Base-by-base conservation (phyloP, 2,329 filamentous ascomycete genomes). In the Biscogniauxia marginata region DNA sequence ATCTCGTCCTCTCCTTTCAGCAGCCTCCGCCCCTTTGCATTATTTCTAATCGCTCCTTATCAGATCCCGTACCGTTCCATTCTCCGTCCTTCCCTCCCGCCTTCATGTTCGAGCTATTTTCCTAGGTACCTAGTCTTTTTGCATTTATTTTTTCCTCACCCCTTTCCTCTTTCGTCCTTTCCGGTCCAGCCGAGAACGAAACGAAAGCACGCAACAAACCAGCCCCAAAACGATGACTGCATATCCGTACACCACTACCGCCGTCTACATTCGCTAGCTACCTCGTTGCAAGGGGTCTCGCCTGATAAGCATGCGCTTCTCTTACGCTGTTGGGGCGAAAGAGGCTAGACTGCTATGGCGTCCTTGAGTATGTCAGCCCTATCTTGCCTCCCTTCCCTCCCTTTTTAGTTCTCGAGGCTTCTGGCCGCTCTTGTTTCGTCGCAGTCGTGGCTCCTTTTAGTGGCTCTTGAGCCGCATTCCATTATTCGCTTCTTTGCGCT, bases 331-430 rank as follows among this genome's bases (percentile, higher is more conserved):
- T 57, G 58, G 55, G 61, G 58, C 61, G 60, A 65, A 64, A 64
- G 60, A 65, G 59, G 62, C 64, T 65, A 65, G 66, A 63, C 54
- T 61, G 60, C 24, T 60, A 70, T 70, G 67, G 63, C 67, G 48
- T 67, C 67, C 53, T 60, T 70, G 53, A 68, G 67, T 70, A 68
- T 66, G 67, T 70, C 65, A 69, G 58, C 64, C 60, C 53, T 46
- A 54, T 45, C 52, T 46, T 48, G 22, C 49, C 22, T 46, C 48
- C 44, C 24, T 19, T 34, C 20, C 30, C 39, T 18, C 30, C n/a
- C 24, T 16, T 34, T 23, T 9, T 16, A 47, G 39, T 49, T 44
- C 8, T 50, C 9, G 18, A 18, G 34, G 25, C 22, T n/a, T 19
- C 20, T 53, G 20, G 13, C 8, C 18, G 20, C n/a, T n/a, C n/a